Evolutionary conservation across 768 basidiomycete genomes (phyloP).

Genomic region (Pleurotus salmoneostramineus): DNA sequence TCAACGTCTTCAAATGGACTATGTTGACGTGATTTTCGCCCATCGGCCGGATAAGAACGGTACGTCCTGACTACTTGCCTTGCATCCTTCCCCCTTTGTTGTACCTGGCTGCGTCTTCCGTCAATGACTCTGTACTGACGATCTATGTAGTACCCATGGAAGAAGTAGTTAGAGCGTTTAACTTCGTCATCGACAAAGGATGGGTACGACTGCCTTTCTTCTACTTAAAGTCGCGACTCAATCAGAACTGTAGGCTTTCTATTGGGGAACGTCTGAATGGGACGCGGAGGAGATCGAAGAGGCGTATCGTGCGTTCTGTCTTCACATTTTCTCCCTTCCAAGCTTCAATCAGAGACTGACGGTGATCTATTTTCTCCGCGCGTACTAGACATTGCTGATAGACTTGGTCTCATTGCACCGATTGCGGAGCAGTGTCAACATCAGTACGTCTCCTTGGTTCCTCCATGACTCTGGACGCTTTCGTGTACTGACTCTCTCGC

Average conservation of each 20-base stretch:
- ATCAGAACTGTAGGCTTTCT: constrained; percentile 43
- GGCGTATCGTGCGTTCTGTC: constrained; percentile 43
- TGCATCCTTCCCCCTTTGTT: background rate
- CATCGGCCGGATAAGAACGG: constrained; percentile 61
- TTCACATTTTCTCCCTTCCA: background rate
- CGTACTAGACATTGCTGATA: constrained; percentile 56
- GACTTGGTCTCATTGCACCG: constrained; percentile 63
- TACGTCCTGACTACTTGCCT: constrained; percentile 19
- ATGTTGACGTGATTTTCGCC: constrained; percentile 71
- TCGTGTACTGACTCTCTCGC: background rate
- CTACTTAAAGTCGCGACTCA: background rate
- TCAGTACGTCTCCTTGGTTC: constrained; percentile 34
- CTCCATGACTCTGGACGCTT: background rate
- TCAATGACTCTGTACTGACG: background rate
- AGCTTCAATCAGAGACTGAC: constrained; percentile 18
- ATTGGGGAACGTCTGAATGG: constrained; percentile 83
- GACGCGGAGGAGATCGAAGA: constrained; percentile 65
- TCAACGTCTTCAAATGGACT: constrained; percentile 67
- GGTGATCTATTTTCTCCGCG: background rate
- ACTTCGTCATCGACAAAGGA: constrained; percentile 69
- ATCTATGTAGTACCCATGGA: constrained; percentile 56
- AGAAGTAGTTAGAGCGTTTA: constrained; percentile 80
- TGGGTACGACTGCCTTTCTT: constrained; percentile 36
- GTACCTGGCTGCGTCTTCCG: no score
- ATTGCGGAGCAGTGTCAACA: constrained; percentile 77